These are phyloP conservation scores for Cucurbita maxima DNA, from an alignment of 306 rosid species.

Conservation along the genomic window DNA sequence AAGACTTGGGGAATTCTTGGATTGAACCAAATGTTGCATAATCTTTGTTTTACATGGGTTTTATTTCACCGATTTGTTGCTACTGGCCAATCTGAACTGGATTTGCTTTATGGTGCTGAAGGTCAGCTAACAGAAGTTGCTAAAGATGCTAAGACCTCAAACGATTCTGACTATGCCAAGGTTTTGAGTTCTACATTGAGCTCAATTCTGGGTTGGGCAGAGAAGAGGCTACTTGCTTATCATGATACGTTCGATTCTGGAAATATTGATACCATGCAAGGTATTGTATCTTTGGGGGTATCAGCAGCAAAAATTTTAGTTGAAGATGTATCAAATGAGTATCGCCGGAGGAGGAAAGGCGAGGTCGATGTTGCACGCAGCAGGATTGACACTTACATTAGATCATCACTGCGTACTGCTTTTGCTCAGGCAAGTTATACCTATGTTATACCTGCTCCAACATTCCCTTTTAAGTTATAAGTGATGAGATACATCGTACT, in stretches of 20 bases:
- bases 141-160: slow-evolving; percentile 78
- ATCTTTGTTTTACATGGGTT: slow-evolving; percentile 94
- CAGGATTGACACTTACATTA: slow-evolving; percentile 87
- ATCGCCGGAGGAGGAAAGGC: slow-evolving; percentile 71
- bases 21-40: slow-evolving; percentile 65
- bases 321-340: slow-evolving; percentile 89
- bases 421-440: slow-evolving; percentile 87
- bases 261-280: slow-evolving; percentile 73
- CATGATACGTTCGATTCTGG: slow-evolving; percentile 84
- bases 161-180: slow-evolving; percentile 67
- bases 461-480: not conserved
- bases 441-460: slow-evolving; percentile 22
- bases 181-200: slow-evolving; percentile 80
- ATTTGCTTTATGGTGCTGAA: slow-evolving; percentile 54
- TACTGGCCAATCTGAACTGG: slow-evolving; percentile 78
- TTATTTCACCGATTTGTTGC: slow-evolving; percentile 84
- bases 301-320: slow-evolving; percentile 82
- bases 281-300: slow-evolving; percentile 87
- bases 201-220: slow-evolving; percentile 90
- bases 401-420: slow-evolving; percentile 88
- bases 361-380: slow-evolving; percentile 85
- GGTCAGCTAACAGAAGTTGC: slow-evolving; percentile 82
- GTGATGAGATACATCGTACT: not conserved
- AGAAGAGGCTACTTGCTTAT: slow-evolving; percentile 95
- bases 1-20: slow-evolving; percentile 99